Conservation (phyloP, 2,329 filamentous ascomycete species). For the Paecilomyces variotii region DNA sequence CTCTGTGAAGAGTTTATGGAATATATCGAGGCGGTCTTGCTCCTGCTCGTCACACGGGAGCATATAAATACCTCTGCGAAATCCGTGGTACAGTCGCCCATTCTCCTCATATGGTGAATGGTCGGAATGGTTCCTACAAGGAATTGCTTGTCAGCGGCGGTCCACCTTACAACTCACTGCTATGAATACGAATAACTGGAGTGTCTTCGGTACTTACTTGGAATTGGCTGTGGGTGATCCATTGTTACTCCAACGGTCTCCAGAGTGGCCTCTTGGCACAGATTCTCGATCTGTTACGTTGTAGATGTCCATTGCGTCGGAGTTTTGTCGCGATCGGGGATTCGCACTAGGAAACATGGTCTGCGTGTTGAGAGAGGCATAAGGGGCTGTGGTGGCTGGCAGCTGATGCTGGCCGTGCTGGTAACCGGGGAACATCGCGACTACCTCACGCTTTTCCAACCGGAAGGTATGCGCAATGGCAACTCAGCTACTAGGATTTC, state of each 20-base stretch:
- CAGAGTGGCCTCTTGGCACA: conserved; percentile 12
- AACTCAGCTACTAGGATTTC: neutral
- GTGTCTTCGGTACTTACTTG: conserved; percentile 2
- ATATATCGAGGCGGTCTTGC: conserved; percentile 70
- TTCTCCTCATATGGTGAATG: conserved; percentile 52
- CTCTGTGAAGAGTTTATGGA: conserved; percentile 67
- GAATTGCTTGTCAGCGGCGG: neutral
- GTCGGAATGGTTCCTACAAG: conserved; percentile 21
- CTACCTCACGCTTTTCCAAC: conserved; percentile 1
- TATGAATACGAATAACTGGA: neutral
- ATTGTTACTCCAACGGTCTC: conserved; percentile 20
- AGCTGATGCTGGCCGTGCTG: conserved; percentile 14
- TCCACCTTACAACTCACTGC: neutral
- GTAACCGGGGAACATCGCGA: conserved; percentile 12
- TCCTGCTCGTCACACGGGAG: conserved; percentile 72
- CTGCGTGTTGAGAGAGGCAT: conserved; percentile 16
- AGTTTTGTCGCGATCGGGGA: conserved; percentile 24
- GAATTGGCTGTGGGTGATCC: conserved; percentile 14
- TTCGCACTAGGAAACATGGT: conserved; percentile 19
- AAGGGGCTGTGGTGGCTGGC: conserved; percentile 12
- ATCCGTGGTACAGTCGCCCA: conserved; percentile 62
- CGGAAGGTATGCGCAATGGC: neutral
- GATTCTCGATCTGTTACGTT: conserved; percentile 24
- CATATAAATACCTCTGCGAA: conserved; percentile 61
- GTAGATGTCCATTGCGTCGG: conserved; percentile 29